These are phyloP conservation scores for Colletotrichum liaoningense DNA, from an alignment of 2,329 filamentous ascomycete species.

Conservation along the genomic window DNA sequence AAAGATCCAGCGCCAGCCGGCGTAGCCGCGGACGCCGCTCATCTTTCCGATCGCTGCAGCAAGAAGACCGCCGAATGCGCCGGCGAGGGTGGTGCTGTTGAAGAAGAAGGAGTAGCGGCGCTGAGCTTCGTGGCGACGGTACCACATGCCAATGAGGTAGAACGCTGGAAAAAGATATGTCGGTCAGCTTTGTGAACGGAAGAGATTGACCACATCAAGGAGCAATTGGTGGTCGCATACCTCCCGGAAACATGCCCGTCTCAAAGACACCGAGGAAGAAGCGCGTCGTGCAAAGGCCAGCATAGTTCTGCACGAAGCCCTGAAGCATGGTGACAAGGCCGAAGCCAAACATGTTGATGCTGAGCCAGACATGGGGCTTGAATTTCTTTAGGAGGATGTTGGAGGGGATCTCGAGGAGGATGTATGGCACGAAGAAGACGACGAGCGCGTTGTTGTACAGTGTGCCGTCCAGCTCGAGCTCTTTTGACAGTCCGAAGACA, in stretches of 20 bases:
- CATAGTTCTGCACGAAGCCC: conserved; percentile 82
- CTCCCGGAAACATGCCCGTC: conserved; percentile 71
- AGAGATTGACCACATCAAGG: not conserved
- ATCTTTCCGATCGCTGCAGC: conserved; percentile 71
- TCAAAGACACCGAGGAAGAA: conserved; percentile 88
- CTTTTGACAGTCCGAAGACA: conserved; percentile 72
- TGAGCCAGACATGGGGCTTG: conserved; percentile 76
- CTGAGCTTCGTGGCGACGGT: conserved; percentile 87
- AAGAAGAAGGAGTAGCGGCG: conserved; percentile 96
- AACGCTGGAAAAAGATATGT: conserved; percentile 51
- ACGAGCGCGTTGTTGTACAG: conserved; percentile 82
- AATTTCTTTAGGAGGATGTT: conserved; percentile 49
- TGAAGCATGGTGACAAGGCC: conserved; percentile 81
- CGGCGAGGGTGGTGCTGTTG: conserved; percentile 72
- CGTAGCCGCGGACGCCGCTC: conserved; percentile 75
- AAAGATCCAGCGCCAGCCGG: conserved; percentile 86
- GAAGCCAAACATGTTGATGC: conserved; percentile 86
- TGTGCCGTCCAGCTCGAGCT: conserved; percentile 68
- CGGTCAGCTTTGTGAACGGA: not conserved
- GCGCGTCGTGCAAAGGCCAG: conserved; percentile 79
- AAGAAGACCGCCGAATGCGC: conserved; percentile 41
- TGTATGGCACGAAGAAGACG: conserved; percentile 86
- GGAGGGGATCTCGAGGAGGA: conserved; percentile 74
- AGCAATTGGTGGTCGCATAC: conserved; percentile 52
- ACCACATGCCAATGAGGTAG: conserved; percentile 90